Percentiles rank a stretch among this genome's conserved stretches.
These are phyloP conservation scores for Verticillium longisporum DNA, from an alignment of 2,329 filamentous ascomycete species.

Conservation along the genomic window DNA sequence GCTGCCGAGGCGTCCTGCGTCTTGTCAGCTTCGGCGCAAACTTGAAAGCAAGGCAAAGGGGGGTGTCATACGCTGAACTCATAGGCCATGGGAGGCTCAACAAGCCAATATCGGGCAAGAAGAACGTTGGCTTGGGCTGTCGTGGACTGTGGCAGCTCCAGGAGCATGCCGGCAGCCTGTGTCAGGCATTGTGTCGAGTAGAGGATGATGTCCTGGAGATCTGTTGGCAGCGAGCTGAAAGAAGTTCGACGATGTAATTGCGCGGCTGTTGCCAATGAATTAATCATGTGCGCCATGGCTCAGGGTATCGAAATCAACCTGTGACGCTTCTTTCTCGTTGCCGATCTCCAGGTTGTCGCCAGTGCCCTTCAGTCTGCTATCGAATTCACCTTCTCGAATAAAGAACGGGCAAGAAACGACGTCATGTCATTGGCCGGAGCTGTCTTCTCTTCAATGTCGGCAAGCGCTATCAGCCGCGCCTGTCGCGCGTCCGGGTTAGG, in stretches of 20 bases:
- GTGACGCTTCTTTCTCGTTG: not conserved
- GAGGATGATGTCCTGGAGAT: conserved; percentile 66
- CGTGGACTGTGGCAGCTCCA: conserved; percentile 78
- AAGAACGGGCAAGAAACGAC: not conserved
- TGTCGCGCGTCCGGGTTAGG: not conserved
- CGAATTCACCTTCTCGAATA: not conserved
- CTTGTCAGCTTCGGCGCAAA: not conserved
- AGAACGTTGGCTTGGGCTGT: conserved; percentile 81
- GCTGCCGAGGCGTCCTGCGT: conserved; percentile 73
- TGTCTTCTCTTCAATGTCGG: not conserved
- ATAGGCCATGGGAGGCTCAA: conserved; percentile 45
- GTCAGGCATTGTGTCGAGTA: conserved; percentile 67
- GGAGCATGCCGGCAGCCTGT: conserved; percentile 71
- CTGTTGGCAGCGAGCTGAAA: conserved; percentile 53
- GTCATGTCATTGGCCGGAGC: conserved; percentile 1
- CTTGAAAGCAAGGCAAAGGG: not conserved
- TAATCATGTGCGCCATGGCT: conserved; percentile 31
- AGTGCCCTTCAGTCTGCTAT: not conserved
- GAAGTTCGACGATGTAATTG: conserved; percentile 56
- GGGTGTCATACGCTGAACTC: conserved; percentile 45
- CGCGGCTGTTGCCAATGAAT: conserved; percentile 64
- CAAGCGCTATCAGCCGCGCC: not conserved
- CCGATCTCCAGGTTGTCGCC: not conserved
- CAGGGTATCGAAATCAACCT: not conserved
- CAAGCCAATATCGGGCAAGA: conserved; percentile 73